Evolutionary conservation across 1,139 yeast genomes (phyloP), one percentile per base, ranked within the genome.

Genomic region (Magnusiomyces ingens): DNA sequence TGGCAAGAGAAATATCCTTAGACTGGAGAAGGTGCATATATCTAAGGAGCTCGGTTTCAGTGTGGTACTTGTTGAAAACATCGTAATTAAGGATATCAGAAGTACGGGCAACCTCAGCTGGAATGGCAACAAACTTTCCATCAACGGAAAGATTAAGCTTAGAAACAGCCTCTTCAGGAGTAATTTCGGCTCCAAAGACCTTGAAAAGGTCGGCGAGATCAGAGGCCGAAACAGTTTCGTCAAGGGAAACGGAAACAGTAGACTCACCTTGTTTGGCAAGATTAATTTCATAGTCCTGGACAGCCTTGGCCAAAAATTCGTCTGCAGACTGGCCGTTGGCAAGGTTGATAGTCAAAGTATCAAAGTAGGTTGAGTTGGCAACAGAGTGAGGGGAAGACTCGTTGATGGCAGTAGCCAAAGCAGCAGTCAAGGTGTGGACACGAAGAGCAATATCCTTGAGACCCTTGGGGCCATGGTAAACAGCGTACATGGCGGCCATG

Each of bases 391-490:
- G 62, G 5, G 76, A 67, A 22, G 70, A 68, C 18, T 68, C 61
- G 17, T 12, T 13, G 44, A 63, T 41, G 2, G 59, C 67, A 18
- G 52, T 45, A 19, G 57, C 57, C 48, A 47, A 76, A 38, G 86
- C 66, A 2, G 85, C 74, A 17, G 98, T 87, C 65, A 80, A 75
- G 1, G 91, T 89, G 69, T 84, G 80, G 22, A 90, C 84, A 66
- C 95, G 80, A 54, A 74, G 70, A 17, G 98, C 95, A 61, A 93
- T 93, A 57, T 80, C 75, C 66, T 76, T 79, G 63, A 93, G 77
- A n/a, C 97, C 97, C 62, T 84, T 77, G 36, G 96, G 94, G 43
- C 99, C 99, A 66, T 93, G 99, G 73, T 90, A 93, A 43, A 93
- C 96, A 10, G 94, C 97, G 68, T 91, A 93, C 81, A 86, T 89